Evolutionary conservation across 148 eudicot genomes (phyloP), one percentile per base, ranked within the genome.

Genomic region (Tetragonia tetragonoides): DNA sequence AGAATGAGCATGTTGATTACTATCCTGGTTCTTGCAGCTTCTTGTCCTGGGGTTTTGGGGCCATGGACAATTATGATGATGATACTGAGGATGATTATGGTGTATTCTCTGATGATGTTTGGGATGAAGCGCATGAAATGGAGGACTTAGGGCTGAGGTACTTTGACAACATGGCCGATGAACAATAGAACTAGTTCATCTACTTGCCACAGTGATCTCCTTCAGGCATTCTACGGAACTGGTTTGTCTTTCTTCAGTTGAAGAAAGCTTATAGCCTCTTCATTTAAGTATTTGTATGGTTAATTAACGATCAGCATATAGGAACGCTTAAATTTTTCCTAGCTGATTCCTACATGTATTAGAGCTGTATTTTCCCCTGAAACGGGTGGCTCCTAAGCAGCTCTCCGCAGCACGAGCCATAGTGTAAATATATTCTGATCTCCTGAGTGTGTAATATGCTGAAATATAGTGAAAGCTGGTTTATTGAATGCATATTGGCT

Each of bases 91-190:
- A 79, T 62, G 80, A 63, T 60, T 65, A 46, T 51, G 82, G 81
- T 10, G 7, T 46, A 38, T 11, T 75, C 69, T 82, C 70, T 18
- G 69, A 54, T 67, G 93, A 79, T 66, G 60, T 73, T 15, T 84
- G 79, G 82, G 88, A 77, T 23, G 85, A 84, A 17, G 84, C 81
- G 20, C 70, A 78, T 9, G 73, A 79, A 38, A 68, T 67, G 24
- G 84, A 83, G 64, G 87, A 87, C 62, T 78, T 89, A 16, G 94
- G 84, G 21, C 73, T 81, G 82, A 68, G 85, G 83, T 87, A 83
- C 77, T 85, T 83, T 15, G 85, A 82, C 24, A 79, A 78, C 44
- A 18, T 60, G 57, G 23, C 41, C 76, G 46, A 66, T 66, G 21
- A 40, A 6, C 12, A 54, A 40, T 20, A 6, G 10, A 57, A 60